Conservation (phyloP, 345 rosid genomes). For the Brassica carinata region DNA sequence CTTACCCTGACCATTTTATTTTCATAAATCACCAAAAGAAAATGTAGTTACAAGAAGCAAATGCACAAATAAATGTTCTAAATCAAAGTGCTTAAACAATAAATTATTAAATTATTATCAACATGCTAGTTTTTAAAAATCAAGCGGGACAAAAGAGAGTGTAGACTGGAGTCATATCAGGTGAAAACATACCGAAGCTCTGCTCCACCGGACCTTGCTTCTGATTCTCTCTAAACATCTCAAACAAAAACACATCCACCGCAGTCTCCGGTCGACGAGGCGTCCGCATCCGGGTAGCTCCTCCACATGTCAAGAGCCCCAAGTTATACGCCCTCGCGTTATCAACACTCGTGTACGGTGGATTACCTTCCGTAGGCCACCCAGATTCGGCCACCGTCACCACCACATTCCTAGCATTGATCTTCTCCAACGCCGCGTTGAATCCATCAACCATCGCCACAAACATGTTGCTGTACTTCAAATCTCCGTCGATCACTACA, state of each 20-base stretch:
- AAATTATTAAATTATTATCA: not conserved
- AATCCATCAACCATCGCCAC: slow-evolving; percentile 45
- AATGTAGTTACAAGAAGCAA: not conserved
- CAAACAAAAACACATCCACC: slow-evolving; percentile 31
- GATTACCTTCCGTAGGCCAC: slow-evolving; percentile 26
- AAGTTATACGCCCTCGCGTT: slow-evolving; percentile 23
- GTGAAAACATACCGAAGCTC: slow-evolving; percentile 36
- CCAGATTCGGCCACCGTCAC: slow-evolving; percentile 30
- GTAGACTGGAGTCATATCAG: slow-evolving; percentile 35
- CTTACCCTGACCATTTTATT: not conserved
- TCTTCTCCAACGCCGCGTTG: slow-evolving; percentile 34
- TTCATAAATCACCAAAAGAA: not conserved
- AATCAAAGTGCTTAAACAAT: not conserved
- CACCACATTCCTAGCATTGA: slow-evolving; percentile 23
- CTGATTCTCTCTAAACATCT: slow-evolving; percentile 37
- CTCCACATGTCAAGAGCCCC: not conserved
- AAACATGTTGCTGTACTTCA: slow-evolving; percentile 40
- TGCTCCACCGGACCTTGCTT: slow-evolving; percentile 30
- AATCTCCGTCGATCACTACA: slow-evolving; percentile 29
- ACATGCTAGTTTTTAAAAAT: not conserved
- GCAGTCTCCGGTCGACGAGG: slow-evolving; percentile 31
- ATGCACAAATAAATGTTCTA: not conserved
- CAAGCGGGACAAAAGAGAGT: not conserved
- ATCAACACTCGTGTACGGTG: slow-evolving; percentile 18
- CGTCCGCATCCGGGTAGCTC: slow-evolving; percentile 1